Base-by-base conservation (phyloP, 306 rosid species). In the Arachis hypogaea region DNA sequence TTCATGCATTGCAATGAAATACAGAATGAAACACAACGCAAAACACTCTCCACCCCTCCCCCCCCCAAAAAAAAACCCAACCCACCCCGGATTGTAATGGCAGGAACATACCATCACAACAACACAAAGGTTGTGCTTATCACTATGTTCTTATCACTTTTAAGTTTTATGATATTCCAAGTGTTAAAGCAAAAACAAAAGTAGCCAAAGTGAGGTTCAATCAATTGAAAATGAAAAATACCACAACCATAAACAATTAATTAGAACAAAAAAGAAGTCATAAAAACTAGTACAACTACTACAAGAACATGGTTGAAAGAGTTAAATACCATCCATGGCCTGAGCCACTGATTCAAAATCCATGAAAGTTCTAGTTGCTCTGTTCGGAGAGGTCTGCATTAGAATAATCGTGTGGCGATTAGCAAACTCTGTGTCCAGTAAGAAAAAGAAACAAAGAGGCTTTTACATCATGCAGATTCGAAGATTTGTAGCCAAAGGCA, bases 331-430 rank as follows among this genome's bases (percentile, higher is more conserved):
- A 67, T 95, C 99, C 91, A 92, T 95, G 18, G 99, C 96, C 80
- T 88, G 98, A 70, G 91, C 85, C 11, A 92, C 85, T 0, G 99
- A 90, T 2, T 74, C 93, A 73, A 85, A 95, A 82, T 92, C 96
- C 99, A 90, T 92, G 83, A 92, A 95, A 1, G 99, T 95, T 80
- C 99, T 86, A 44, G 96, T 83, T 6, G 98, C 88, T 78, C 88
- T 88, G 84, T 76, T 90, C 42, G 73, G 97, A 74, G 99, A 88
- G 49, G 93, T 83, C 84, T 95, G 99, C 96, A 95, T 85, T 11
- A 95, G 90, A 82, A 95, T 87, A 65, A 95, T 95, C 30, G 99
- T 94, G 86, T 95, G 99, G 56, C 83, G 87, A 87, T 95, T 88
- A 74, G 97, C 95, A 14, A 14, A 14, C 14, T 14, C 14, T 14